A percentile compares a stretch with the other conserved stretches of the same genome.
These are phyloP conservation scores for Ampelomyces quisqualis DNA, from an alignment of 2,329 filamentous ascomycete genomes.

Conservation along the genomic window DNA sequence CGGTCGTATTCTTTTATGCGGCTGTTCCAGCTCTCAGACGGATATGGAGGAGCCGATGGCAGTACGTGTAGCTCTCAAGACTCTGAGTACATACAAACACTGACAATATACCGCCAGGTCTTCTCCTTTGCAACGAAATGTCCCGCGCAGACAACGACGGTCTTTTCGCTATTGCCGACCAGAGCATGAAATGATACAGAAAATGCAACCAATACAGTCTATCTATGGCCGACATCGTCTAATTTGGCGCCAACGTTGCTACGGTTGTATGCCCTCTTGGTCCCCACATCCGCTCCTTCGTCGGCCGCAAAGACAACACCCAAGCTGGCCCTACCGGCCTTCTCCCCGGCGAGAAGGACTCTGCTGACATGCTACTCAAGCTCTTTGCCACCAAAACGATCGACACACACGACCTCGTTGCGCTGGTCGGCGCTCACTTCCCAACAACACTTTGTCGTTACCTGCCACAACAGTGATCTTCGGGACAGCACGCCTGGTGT, in stretches of 20 bases:
- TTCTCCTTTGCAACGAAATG: constrained; percentile 36
- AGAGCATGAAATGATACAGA: constrained; percentile 36
- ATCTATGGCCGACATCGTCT: constrained; percentile 44
- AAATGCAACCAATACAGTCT: constrained; percentile 40
- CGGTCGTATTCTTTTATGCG: constrained; percentile 25
- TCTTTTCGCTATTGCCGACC: constrained; percentile 25
- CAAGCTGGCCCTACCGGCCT: constrained; percentile 38
- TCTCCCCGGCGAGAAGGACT: constrained; percentile 36
- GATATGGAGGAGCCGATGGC: constrained; percentile 37
- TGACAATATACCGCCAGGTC: background rate
- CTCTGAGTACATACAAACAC: background rate
- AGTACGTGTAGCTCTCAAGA: constrained; percentile 10
- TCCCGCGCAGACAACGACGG: constrained; percentile 34
- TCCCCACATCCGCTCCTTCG: constrained; percentile 41
- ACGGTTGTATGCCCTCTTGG: constrained; percentile 45
- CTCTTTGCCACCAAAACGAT: constrained; percentile 45
- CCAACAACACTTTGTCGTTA: constrained; percentile 42
- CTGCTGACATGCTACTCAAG: constrained; percentile 37
- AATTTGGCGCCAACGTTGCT: constrained; percentile 42
- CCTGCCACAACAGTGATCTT: constrained; percentile 34
- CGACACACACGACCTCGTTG: constrained; percentile 40
- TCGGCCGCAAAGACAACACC: constrained; percentile 43
- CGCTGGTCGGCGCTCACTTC: constrained; percentile 40
- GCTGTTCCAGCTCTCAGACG: background rate
- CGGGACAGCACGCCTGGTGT: constrained; percentile 42